phyloP scores from a whole-genome alignment of 768 basidiomycete genomes.

The Mycena vitilis region DNA sequence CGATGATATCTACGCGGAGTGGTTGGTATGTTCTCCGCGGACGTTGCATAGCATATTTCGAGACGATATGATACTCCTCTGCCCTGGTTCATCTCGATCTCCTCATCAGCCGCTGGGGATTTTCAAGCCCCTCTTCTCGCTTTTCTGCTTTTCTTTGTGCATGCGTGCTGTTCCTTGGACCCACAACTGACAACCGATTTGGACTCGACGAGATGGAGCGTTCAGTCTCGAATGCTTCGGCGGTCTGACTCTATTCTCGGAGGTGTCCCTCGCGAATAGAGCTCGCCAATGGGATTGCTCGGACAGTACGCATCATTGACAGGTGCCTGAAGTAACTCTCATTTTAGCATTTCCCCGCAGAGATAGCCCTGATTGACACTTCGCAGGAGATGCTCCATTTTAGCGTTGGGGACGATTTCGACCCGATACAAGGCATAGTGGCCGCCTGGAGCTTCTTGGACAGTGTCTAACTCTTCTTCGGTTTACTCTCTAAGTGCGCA shows the following conservation, averaged over 20 bases:
- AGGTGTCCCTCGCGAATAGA: background rate
- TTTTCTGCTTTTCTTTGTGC: background rate
- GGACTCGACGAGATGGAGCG: no score
- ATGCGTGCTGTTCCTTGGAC: no score
- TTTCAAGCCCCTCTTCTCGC: no score
- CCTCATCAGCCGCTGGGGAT: no score
- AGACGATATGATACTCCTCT: background rate
- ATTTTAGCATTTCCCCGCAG: background rate
- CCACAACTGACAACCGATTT: no score
- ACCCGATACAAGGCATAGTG: background rate
- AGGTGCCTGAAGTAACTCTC: background rate
- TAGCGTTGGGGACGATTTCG: slow-evolving; percentile 8
- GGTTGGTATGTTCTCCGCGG: background rate
- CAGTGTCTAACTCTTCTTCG: background rate
- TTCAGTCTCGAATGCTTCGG: no score
- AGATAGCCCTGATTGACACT: slow-evolving; percentile 1
- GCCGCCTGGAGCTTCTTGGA: background rate
- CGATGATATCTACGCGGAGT: slow-evolving; percentile 1
- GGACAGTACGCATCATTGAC: background rate
- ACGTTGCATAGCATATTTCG: no score
- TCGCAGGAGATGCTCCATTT: background rate
- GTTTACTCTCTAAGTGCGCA: background rate
- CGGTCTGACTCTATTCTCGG: background rate
- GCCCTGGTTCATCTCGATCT: no score
- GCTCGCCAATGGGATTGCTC: no score